phyloP scores from a whole-genome alignment of 2,329 filamentous ascomycete species.

The Epicoccum sorghinum region DNA sequence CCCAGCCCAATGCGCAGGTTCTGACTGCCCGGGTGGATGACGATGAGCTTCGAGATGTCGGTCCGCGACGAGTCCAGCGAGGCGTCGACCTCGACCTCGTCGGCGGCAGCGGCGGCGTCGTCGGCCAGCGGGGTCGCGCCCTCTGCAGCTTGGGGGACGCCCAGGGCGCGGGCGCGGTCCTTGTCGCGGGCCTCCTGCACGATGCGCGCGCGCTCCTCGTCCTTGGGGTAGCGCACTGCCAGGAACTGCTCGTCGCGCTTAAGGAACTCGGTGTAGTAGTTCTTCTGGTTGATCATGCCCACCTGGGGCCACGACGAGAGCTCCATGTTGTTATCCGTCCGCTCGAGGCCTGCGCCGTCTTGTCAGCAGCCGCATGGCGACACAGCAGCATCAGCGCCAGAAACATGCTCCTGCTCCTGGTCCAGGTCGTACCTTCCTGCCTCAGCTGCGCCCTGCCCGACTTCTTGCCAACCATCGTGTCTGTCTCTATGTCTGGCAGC shows the following conservation, averaged over 20 bases:
- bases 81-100: conserved; percentile 29
- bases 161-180: conserved; percentile 81
- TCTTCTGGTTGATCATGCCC: conserved; percentile 96
- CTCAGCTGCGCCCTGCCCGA: conserved; percentile 66
- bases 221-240: conserved; percentile 83
- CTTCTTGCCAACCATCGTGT: conserved; percentile 68
- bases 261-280: conserved; percentile 93
- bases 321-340: conserved; percentile 98
- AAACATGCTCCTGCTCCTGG: too few relatives aligned
- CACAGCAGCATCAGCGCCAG: too few relatives aligned
- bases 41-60: conserved; percentile 87
- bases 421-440: conserved; percentile 60
- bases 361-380: conserved; percentile 18
- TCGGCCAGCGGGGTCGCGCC: conserved; percentile 35
- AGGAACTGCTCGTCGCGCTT: conserved; percentile 98
- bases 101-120: conserved; percentile 38
- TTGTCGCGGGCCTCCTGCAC: conserved; percentile 86
- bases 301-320: conserved; percentile 93
- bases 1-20: conserved; percentile 93
- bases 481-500: neutral
- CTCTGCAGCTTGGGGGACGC: conserved; percentile 57
- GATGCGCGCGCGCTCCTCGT: conserved; percentile 82
- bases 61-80: conserved; percentile 46
- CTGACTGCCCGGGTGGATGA: conserved; percentile 94
- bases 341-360: conserved; percentile 73